Base-by-base conservation (phyloP, 345 rosid species). In the Ailanthus altissimus region DNA sequence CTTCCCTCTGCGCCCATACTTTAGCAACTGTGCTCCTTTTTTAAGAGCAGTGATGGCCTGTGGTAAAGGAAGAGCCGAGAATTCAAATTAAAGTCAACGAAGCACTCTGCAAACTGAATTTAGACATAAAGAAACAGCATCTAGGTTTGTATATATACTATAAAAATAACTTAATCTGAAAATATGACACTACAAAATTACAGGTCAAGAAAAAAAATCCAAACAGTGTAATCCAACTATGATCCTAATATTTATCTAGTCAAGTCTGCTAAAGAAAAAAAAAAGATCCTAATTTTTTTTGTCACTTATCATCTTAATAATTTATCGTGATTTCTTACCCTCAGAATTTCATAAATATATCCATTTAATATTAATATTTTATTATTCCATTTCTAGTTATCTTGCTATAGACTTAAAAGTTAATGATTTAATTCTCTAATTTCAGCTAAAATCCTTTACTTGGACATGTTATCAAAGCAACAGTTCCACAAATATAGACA, bases 1-100 rank as follows among this genome's bases (percentile, higher is more conserved):
- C 80, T 92, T 92, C 75, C 97, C 97, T 75, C 94, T 86, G 54
- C 97, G 88, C 65, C 97, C 97, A 77, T 92, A 90, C 86, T 92
- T 92, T 76, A 92, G 90, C 82, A 92, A 82, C 67, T 79, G 83
- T 21, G 97, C 92, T 51, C 97, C 97, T 74, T 90, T 92, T 85
- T 90, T 92, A 43, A 92, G 84, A 64, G 97, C 90, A 42, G 94
- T 92, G 83, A 90, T 87, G 75, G 94, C 94, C 97, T 90, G 88
- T 78, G 26, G 23, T 61, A 74, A 75, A 75, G 46, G 67, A 75
- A 18, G 63, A 74, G 76, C 25, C 43, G 57, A 43, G 15, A 76
- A 50, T 38, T 32, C 7, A 14, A 38, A 36, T 16, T 42, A 32
- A 59, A 2, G 57, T 25, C 47, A 74, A 49, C 15, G 23, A 46